Base-by-base conservation (phyloP, 2,329 filamentous ascomycete genomes). In the Fusarium tricinctum region DNA sequence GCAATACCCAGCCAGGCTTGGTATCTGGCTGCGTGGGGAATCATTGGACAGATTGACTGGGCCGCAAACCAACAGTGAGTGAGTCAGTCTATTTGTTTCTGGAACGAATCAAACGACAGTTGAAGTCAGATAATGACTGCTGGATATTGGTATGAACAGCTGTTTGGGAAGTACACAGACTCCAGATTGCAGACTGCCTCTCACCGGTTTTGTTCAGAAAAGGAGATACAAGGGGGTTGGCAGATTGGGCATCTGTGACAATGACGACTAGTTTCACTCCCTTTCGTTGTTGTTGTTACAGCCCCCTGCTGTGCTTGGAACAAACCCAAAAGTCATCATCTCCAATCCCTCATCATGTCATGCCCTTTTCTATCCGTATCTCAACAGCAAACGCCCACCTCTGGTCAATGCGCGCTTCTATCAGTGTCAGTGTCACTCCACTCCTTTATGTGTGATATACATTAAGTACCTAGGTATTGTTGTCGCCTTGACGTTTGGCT, bases 381-480 rank as follows among this genome's bases (percentile, higher is more conserved):
- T 62, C 47, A 42, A 32, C 40, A 57, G 44, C 65, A 54, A 32
- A 63, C 23, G 39, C 66, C 56, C 48, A 52, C 20, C 23, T n/a
- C 45, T 63, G 66, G 56, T 26, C 66, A 56, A 58, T 68, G 66
- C 66, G 38, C 38, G 26, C 51, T 48, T 26, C 48, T 61, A 44
- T 54, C 45, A 54, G 20, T 44, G 28, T 44, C 44, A 51, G 20
- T 26, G 42, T 58, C 64, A 56, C 46, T 53, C 49, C 59, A 49
- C 59, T 60, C 42, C 58, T 56, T 69, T 46, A 20, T 48, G 32
- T 33, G 49, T 61, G 30, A 32, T 15, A 15, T 32, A 32, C 30
- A 33, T 13, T 33, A 15, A 33, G 9, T 35, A 17, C 8, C 5
- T 38, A n/a, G 17, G 33, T 44, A 69, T 54, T 62, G 47, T 54